Conservation (phyloP, 352 stramenopile genomes). For the Phytophthora litchii region DNA sequence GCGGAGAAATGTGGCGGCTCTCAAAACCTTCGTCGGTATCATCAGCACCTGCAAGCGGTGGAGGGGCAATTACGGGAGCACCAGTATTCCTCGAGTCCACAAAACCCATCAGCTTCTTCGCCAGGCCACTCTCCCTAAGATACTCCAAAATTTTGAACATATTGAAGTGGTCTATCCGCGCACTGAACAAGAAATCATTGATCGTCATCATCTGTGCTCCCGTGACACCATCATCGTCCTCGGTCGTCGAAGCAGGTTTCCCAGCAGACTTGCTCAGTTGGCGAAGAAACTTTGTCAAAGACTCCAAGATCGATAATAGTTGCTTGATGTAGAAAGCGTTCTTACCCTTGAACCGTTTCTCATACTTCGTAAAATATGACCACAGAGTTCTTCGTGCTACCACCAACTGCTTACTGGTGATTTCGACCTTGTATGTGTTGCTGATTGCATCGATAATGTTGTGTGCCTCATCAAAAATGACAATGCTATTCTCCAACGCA, state of each 20-base stretch:
- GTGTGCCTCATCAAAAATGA: conserved; percentile 99
- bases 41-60: background rate
- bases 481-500: conserved; percentile 86
- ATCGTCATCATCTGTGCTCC: conserved; percentile 77
- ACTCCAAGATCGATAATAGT: conserved; percentile 76
- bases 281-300: conserved; percentile 80
- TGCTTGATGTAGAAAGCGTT: conserved; percentile 93
- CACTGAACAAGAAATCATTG: conserved; percentile 88
- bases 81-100: conserved; percentile 49
- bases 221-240: conserved; percentile 30
- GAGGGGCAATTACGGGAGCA: background rate
- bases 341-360: conserved; percentile 86
- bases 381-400: conserved; percentile 76
- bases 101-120: conserved; percentile 87
- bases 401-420: conserved; percentile 79
- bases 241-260: conserved; percentile 2
- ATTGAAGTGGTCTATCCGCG: conserved; percentile 86
- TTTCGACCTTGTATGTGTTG: conserved; percentile 85
- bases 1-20: conserved; percentile 82
- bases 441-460: conserved; percentile 98
- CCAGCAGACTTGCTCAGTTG: conserved; percentile 41
- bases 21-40: conserved; percentile 58
- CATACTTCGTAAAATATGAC: conserved; percentile 89
- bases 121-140: conserved; percentile 73
- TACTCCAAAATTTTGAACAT: conserved; percentile 91